These are phyloP conservation scores for Akanthomyces uredinophilus DNA, from an alignment of 2,329 filamentous ascomycete species.

Conservation along the genomic window DNA sequence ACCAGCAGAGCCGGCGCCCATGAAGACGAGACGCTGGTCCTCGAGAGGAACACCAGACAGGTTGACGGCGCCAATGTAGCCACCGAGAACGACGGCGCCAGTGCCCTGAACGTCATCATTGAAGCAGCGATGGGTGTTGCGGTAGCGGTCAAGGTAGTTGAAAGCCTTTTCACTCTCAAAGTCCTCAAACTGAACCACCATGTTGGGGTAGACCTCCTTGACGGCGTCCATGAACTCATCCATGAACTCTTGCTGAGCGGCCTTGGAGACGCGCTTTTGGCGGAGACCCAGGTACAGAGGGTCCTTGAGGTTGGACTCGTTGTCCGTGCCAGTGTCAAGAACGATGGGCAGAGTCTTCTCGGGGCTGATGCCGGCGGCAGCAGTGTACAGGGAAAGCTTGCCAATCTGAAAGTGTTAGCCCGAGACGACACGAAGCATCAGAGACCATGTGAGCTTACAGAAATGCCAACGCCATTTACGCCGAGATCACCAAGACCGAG, in stretches of 20 bases:
- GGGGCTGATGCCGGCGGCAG: slow-evolving; percentile 90
- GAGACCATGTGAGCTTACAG: slow-evolving; percentile 49
- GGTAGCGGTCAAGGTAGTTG: slow-evolving; percentile 85
- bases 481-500: slow-evolving; percentile 91
- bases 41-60: slow-evolving; percentile 78
- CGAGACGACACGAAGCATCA: slow-evolving; percentile 18
- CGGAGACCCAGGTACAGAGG: slow-evolving; percentile 86
- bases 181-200: slow-evolving; percentile 89
- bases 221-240: slow-evolving; percentile 95
- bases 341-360: slow-evolving; percentile 72
- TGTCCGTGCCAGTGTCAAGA: slow-evolving; percentile 61
- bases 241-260: slow-evolving; percentile 84
- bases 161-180: slow-evolving; percentile 93
- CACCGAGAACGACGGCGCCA: slow-evolving; percentile 87
- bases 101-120: slow-evolving; percentile 99
- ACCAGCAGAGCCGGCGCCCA: slow-evolving; percentile 91
- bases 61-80: slow-evolving; percentile 71
- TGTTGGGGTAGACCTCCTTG: slow-evolving; percentile 63
- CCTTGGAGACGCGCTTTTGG: slow-evolving; percentile 69
- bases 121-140: slow-evolving; percentile 87
- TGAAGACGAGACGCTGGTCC: slow-evolving; percentile 92
- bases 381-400: slow-evolving; percentile 92
- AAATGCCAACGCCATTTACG: slow-evolving; percentile 96
- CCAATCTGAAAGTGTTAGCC: slow-evolving; percentile 55
- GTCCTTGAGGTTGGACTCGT: slow-evolving; percentile 61